Percentiles rank a stretch among this genome's conserved stretches.
phyloP scores from a whole-genome alignment of 2,329 filamentous ascomycete genomes.

The Metarhizium sp. region DNA sequence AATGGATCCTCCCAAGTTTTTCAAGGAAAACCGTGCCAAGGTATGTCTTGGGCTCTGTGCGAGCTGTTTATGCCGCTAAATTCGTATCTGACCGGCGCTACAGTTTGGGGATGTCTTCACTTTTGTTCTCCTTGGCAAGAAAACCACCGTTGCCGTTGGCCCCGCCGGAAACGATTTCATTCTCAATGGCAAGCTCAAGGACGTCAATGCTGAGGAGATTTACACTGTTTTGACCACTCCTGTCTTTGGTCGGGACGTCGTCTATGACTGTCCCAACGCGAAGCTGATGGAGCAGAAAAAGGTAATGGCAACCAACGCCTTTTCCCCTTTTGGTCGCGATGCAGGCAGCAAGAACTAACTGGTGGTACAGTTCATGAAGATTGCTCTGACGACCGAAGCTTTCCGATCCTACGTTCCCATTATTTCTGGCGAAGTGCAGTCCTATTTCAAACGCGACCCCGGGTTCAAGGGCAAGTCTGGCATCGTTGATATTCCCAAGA shows the following conservation, averaged over 20 bases:
- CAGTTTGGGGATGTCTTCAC: constrained; percentile 87
- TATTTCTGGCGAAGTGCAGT: constrained; percentile 64
- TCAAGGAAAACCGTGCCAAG: constrained; percentile 66
- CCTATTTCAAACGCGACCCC: constrained; percentile 60
- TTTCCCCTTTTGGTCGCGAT: background rate
- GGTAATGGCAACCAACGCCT: constrained; percentile 34
- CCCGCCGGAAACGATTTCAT: constrained; percentile 84
- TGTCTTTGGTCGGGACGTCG: constrained; percentile 74
- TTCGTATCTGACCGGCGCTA: constrained; percentile 23
- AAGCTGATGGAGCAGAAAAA: constrained; percentile 97
- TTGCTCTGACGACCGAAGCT: constrained; percentile 65
- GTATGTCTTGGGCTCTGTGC: constrained; percentile 32
- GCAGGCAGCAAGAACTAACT: background rate
- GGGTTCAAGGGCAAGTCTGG: constrained; percentile 61
- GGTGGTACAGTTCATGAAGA: constrained; percentile 64
- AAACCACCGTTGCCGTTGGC: constrained; percentile 78
- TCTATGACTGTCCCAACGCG: constrained; percentile 83
- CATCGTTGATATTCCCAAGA: constrained; percentile 60
- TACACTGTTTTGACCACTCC: constrained; percentile 68
- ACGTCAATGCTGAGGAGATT: constrained; percentile 84
- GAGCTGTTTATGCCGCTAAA: background rate
- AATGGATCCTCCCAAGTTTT: constrained; percentile 88
- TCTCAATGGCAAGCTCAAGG: constrained; percentile 80
- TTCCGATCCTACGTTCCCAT: constrained; percentile 69
- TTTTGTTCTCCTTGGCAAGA: constrained; percentile 79